Evolutionary conservation across 2,329 filamentous ascomycete species (phyloP).

Genomic region (Aureobasidium sp.): DNA sequence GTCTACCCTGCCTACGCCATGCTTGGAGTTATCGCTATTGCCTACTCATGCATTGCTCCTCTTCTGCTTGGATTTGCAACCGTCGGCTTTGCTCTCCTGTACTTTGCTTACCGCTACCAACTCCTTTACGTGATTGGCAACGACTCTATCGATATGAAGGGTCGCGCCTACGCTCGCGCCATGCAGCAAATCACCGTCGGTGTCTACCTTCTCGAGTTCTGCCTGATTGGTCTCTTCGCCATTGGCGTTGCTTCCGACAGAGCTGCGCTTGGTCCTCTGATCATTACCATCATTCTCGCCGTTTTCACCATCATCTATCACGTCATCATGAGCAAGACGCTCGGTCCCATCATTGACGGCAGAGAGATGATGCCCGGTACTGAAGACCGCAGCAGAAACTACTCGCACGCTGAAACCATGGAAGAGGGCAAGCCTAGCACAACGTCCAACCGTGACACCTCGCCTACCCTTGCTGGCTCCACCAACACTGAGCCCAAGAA

Average conservation of each 20-base stretch:
- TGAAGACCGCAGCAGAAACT: conserved; percentile 34
- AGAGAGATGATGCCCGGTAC: conserved; percentile 34
- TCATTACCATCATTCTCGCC: conserved; percentile 81
- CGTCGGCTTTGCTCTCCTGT: conserved; percentile 82
- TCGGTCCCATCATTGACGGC: conserved; percentile 75
- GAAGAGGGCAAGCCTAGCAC: conserved; percentile 25
- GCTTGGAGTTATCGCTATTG: conserved; percentile 83
- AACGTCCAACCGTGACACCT: background rate
- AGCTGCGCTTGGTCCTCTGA: conserved; percentile 66
- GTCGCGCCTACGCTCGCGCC: conserved; percentile 87
- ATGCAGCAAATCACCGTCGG: conserved; percentile 88
- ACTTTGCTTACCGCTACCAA: conserved; percentile 92
- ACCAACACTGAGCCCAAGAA: background rate
- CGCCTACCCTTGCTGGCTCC: conserved; percentile 3
- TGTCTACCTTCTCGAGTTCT: conserved; percentile 84
- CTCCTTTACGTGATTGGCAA: conserved; percentile 90
- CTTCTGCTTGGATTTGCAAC: conserved; percentile 86
- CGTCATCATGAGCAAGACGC: conserved; percentile 74
- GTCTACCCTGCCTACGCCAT: conserved; percentile 85
- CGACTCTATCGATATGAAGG: conserved; percentile 85
- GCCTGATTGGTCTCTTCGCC: conserved; percentile 86
- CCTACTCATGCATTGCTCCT: conserved; percentile 88
- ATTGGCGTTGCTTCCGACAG: conserved; percentile 63
- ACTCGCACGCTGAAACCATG: conserved; percentile 25
- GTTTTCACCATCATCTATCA: conserved; percentile 83